Evolutionary conservation across 768 basidiomycete species (phyloP).

Genomic region (Pleurotus tuber-regium): DNA sequence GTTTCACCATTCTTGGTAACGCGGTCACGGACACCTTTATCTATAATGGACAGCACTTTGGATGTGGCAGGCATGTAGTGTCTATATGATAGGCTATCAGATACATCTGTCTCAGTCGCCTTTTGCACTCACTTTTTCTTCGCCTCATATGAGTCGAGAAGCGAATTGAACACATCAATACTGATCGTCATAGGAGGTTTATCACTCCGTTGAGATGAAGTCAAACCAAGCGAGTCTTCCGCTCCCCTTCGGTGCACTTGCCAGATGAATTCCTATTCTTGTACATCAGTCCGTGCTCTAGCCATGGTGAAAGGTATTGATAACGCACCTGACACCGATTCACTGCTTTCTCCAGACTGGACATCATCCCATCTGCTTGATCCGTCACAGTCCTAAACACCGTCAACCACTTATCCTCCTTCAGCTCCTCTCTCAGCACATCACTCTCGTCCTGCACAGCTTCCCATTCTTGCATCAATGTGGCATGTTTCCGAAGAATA

Average conservation of each 20-base stretch:
- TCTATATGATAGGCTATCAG: conserved; percentile 35
- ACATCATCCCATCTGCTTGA: conserved; percentile 98
- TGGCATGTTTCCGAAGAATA: conserved; percentile 71
- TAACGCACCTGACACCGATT: conserved; percentile 78
- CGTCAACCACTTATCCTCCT: conserved; percentile 96
- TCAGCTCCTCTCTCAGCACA: conserved; percentile 84
- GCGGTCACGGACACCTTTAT: conserved; percentile 90
- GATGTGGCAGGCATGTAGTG: conserved; percentile 94
- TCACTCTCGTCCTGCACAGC: conserved; percentile 76
- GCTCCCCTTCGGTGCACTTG: conserved; percentile 63
- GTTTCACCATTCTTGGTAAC: conserved; percentile 98
- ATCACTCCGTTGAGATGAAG: conserved; percentile 46
- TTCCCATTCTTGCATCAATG: conserved; percentile 78
- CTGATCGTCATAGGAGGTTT: conserved; percentile 41
- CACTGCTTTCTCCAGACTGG: conserved; percentile 89
- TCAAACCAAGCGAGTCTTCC: conserved; percentile 48
- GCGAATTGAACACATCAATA: conserved; percentile 60
- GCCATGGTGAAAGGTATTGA: neutral
- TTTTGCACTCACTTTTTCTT: conserved; percentile 71
- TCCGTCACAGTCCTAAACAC: conserved; percentile 93
- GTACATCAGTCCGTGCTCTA: conserved; percentile 7
- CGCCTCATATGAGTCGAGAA: conserved; percentile 78
- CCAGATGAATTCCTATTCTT: conserved; percentile 75
- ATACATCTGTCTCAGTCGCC: conserved; percentile 10
- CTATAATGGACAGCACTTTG: conserved; percentile 90